These are phyloP conservation scores for Magnusiomyces paraingens DNA, from an alignment of 1,139 yeast genomes.

Conservation along the genomic window DNA sequence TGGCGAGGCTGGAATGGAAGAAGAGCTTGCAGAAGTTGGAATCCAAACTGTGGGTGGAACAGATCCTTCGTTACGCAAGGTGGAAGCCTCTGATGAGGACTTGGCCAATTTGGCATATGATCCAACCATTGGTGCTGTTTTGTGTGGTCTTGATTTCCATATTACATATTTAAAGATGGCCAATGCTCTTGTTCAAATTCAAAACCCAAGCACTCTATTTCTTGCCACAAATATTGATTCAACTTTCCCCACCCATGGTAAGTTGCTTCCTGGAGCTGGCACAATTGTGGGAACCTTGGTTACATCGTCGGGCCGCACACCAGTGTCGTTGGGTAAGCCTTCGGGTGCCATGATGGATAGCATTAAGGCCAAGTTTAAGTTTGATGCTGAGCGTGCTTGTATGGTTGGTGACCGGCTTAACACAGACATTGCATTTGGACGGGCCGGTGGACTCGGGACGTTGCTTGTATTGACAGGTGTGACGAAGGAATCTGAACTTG, in stretches of 20 bases:
- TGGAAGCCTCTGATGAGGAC: conserved; percentile 29
- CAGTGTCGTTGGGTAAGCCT: conserved; percentile 88
- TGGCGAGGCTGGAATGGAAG: conserved; percentile 77
- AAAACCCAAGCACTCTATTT: conserved; percentile 61
- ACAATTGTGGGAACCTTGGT: conserved; percentile 79
- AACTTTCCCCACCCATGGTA: conserved; percentile 85
- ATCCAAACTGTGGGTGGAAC: conserved; percentile 70
- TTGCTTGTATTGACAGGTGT: conserved; percentile 86
- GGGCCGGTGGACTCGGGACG: conserved; percentile 76
- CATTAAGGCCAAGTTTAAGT: conserved; percentile 60
- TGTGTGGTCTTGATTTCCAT: conserved; percentile 88
- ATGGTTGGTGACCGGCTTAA: conserved; percentile 96
- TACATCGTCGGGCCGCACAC: conserved; percentile 67
- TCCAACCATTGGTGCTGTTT: conserved; percentile 74
- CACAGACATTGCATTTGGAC: conserved; percentile 91
- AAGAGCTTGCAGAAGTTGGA: conserved; percentile 64
- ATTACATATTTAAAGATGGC: conserved; percentile 79
- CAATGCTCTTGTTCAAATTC: conserved; percentile 72
- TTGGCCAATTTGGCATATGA: conserved; percentile 44
- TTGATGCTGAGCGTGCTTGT: conserved; percentile 59
- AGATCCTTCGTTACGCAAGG: conserved; percentile 34
- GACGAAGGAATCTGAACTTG: conserved; percentile 61
- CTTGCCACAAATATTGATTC: conserved; percentile 95
- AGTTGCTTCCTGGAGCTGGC: conserved; percentile 90
- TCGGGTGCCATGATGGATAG: conserved; percentile 86